Evolutionary conservation across 2,329 filamentous ascomycete species (phyloP), one percentile per base, ranked within the genome.

Genomic region (Neofusicoccum sp.): DNA sequence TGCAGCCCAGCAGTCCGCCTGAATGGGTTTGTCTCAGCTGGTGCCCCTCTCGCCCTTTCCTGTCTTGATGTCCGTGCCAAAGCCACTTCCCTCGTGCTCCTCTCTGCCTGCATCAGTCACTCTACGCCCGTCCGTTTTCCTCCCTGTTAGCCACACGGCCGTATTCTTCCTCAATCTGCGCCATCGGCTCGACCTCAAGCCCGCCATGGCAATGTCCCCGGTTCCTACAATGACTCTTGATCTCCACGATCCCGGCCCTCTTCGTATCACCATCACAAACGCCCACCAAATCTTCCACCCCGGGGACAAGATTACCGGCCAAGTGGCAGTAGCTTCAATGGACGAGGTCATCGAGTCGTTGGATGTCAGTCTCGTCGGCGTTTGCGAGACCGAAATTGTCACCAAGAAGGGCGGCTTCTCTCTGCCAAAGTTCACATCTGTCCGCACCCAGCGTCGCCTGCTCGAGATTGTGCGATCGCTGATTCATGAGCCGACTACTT

Each of bases 381-480:
- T 58, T 45, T 71, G 71, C 57, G 66, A 69, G 28, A 74, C 72
- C 4, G 73, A 66, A 54, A 73, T 12, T 75, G 74, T 66, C 66
- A 65, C 26, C 62, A 65, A 38, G 70, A 72, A 56, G 66, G 68
- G 36, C 61, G 65, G 9, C 33, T 74, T 1, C 60, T 69, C 12
- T 58, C 66, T 4, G 60, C 56, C n/a, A 11, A 12, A 14, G 12
- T n/a, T 6, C 31, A 36, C 30, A 6, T 36, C 16, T 3, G 7
- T 26, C 6, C 16, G 9, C 48, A 28, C 9, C 14, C n/a, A 28
- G 31, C 26, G n/a, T 9, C 12, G 4, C 11, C 48, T 53, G 1
- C 7, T 38, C 34, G 31, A 51, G 9, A 36, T 51, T 5, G 20
- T 24, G 31, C 9, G 26, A 8, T 5, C 12, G 3, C 11, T 40